Evolutionary conservation across 352 stramenopile species (phyloP).

Genomic region (Phytopythium boreale): DNA sequence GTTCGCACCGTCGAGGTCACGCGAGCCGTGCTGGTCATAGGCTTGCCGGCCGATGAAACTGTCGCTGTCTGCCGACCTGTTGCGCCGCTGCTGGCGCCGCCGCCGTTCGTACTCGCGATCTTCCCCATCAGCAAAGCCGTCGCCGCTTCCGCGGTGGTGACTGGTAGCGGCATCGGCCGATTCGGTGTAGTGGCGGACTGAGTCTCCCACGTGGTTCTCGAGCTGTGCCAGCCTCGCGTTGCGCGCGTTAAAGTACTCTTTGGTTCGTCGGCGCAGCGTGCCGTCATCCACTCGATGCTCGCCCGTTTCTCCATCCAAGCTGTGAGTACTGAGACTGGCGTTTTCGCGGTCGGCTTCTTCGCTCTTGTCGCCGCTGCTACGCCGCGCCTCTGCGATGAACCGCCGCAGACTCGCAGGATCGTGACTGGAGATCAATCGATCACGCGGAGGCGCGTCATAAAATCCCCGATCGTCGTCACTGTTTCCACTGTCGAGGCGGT

Average conservation of each 20-base stretch:
- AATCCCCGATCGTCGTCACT: background rate
- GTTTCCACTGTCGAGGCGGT: background rate
- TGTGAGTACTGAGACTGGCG: slow-evolving; percentile 3
- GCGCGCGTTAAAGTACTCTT: slow-evolving; percentile 23
- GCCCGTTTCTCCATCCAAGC: background rate
- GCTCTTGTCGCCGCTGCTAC: slow-evolving; percentile 4
- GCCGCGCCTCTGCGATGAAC: background rate
- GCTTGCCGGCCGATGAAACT: background rate
- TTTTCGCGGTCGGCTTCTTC: background rate
- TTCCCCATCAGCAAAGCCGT: background rate
- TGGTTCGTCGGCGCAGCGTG: slow-evolving; percentile 17
- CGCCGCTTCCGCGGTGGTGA: background rate
- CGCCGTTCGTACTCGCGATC: background rate
- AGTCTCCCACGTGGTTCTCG: slow-evolving; percentile 5
- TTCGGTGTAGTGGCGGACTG: slow-evolving; percentile 1
- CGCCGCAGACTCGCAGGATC: slow-evolving; percentile 6
- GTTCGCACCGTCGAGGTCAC: background rate
- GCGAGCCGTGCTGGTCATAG: background rate
- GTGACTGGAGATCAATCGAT: slow-evolving; percentile 10
- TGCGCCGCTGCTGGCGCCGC: background rate
- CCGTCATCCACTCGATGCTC: slow-evolving; percentile 6
- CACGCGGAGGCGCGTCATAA: background rate
- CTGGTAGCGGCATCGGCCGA: background rate
- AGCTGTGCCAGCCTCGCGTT: slow-evolving; percentile 26
- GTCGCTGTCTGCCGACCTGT: background rate